Conservation (phyloP, 148 eudicot genomes). For the Polygonum maritimum region DNA sequence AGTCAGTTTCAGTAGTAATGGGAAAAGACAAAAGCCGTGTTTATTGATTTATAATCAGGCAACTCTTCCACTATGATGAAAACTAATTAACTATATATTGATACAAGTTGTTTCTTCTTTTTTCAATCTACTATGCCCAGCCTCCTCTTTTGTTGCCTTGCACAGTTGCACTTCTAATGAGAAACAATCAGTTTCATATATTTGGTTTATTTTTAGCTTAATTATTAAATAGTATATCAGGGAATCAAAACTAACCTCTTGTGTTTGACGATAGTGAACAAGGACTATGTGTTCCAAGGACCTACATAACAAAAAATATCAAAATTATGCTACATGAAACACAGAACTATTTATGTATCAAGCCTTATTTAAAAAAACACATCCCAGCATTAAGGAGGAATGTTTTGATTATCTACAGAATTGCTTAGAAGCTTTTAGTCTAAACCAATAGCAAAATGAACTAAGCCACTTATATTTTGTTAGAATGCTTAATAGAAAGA, state of each 20-base stretch:
- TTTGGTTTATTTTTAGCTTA: not conserved
- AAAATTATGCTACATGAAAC: not conserved
- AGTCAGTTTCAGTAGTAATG: not conserved
- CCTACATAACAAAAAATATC: conserved; percentile 33
- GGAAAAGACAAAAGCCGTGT: not conserved
- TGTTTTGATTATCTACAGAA: not conserved
- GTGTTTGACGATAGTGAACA: conserved; percentile 95
- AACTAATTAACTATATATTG: not conserved
- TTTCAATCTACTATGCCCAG: not conserved
- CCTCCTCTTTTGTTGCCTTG: not conserved
- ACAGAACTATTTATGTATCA: not conserved
- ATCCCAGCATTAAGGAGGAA: not conserved
- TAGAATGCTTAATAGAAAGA: not conserved
- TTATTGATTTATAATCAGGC: not conserved
- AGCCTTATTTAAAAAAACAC: not conserved
- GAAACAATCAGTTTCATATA: not conserved
- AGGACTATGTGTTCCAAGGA: conserved; percentile 82
- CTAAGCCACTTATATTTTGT: not conserved
- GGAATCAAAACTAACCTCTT: conserved; percentile 47
- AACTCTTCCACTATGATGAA: not conserved
- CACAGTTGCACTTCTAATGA: conserved; percentile 6
- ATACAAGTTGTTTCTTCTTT: not conserved
- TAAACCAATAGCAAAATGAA: not conserved
- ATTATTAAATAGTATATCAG: not conserved
- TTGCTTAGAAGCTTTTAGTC: not conserved